Percentiles rank a stretch among this genome's conserved stretches.
These are phyloP conservation scores for Candida quercuum DNA, from an alignment of 805 yeast species.

Conservation along the genomic window DNA sequence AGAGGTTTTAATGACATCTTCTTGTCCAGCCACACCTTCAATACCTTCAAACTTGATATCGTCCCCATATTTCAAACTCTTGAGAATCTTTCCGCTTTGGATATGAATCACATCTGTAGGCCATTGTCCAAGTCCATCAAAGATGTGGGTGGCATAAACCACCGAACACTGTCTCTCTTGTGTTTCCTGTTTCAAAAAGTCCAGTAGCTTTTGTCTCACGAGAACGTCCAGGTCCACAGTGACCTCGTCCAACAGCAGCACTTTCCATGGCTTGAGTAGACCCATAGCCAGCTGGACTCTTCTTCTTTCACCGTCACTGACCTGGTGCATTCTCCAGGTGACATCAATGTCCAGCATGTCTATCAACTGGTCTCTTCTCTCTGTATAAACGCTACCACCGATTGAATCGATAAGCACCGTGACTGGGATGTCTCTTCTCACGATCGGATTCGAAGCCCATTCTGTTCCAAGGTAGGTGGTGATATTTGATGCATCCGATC, in stretches of 20 bases:
- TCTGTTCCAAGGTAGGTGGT: conserved; percentile 92
- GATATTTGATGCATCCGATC: conserved; percentile 39
- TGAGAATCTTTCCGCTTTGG: conserved; percentile 53
- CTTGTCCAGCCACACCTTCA: conserved; percentile 20
- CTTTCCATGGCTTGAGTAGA: conserved; percentile 81
- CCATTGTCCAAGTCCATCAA: conserved; percentile 92
- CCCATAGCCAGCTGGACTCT: conserved; percentile 96
- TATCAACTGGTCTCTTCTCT: conserved; percentile 71
- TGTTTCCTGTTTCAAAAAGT: conserved; percentile 73
- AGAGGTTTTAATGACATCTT: too few relatives aligned
- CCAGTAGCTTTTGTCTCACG: conserved; percentile 70
- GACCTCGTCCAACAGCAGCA: conserved; percentile 88
- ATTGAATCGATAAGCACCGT: conserved; percentile 69
- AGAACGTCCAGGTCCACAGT: conserved; percentile 95
- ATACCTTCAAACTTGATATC: conserved; percentile 26
- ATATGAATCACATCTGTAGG: conserved; percentile 81
- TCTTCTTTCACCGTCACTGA: conserved; percentile 93
- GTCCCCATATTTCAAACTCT: conserved; percentile 26
- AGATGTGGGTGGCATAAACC: conserved; percentile 92
- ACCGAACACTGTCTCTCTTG: conserved; percentile 64
- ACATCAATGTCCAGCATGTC: conserved; percentile 81
- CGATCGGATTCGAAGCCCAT: conserved; percentile 92
- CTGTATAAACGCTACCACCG: conserved; percentile 69
- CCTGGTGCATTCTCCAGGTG: conserved; percentile 85
- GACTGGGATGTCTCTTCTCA: conserved; percentile 88